A percentile compares a stretch with the other conserved stretches of the same genome.
Conservation (phyloP, 192 early-diverging fungal genomes). For the Neocallimastix lanati region DNA sequence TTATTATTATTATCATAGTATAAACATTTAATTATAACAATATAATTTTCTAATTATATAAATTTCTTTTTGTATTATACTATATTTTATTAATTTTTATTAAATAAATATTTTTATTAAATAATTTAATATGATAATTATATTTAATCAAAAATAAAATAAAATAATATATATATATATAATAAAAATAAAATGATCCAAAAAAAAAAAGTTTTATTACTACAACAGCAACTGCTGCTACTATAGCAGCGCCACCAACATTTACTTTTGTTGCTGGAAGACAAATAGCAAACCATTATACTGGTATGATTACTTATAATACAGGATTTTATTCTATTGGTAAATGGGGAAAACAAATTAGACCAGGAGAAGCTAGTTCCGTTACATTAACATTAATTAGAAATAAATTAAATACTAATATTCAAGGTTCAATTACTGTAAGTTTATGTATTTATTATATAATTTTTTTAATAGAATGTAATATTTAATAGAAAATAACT, state of each 20-base stretch:
- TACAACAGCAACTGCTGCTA: conserved; percentile 26
- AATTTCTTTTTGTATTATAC: too few species aligned
- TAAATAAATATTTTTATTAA: too few species aligned
- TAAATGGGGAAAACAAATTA: conserved; percentile 28
- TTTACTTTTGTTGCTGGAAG: conserved; percentile 41
- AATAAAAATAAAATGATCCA: neutral
- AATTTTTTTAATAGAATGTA: too few species aligned
- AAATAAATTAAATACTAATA: neutral
- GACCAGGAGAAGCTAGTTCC: neutral
- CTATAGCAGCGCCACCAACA: conserved; percentile 44
- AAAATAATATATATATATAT: too few species aligned
- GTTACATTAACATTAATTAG: neutral
- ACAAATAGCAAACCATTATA: conserved; percentile 34
- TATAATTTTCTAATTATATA: too few species aligned
- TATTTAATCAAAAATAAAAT: too few species aligned
- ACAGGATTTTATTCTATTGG: conserved; percentile 57
- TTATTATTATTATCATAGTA: too few species aligned
- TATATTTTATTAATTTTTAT: too few species aligned
- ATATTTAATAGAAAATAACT: too few species aligned
- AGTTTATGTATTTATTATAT: too few species aligned
- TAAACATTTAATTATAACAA: too few species aligned
- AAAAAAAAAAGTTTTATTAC: conserved; percentile 38
- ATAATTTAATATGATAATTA: too few species aligned
- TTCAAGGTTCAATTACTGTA: neutral
- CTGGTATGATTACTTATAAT: conserved; percentile 54